phyloP scores from a whole-genome alignment of 345 rosid species.

The Gossypium ekmanianum region DNA sequence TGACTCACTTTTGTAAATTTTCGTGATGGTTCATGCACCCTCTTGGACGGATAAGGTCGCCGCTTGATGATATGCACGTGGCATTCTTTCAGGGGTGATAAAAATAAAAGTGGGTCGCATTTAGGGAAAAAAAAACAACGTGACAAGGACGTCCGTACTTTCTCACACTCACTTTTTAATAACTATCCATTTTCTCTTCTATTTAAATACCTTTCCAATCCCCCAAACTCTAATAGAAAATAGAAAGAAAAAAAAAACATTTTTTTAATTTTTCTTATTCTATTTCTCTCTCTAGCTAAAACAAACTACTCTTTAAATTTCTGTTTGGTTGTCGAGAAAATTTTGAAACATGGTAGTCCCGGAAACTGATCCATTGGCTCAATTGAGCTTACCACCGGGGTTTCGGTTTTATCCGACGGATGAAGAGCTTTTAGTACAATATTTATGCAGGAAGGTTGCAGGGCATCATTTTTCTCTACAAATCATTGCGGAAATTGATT shows the following conservation, averaged over 20 bases:
- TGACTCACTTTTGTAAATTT: slow-evolving; percentile 25
- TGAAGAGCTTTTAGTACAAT: slow-evolving; percentile 89
- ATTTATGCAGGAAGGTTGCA: slow-evolving; percentile 75
- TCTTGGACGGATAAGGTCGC: slow-evolving; percentile 32
- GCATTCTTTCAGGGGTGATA: slow-evolving; percentile 19
- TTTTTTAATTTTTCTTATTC: neutral
- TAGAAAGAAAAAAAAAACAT: neutral
- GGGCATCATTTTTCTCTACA: slow-evolving; percentile 34
- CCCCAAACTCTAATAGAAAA: neutral
- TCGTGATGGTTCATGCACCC: slow-evolving; percentile 46
- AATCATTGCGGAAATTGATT: slow-evolving; percentile 22
- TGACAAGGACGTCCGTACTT: slow-evolving; percentile 73
- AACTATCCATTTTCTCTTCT: neutral
- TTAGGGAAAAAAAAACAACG: neutral
- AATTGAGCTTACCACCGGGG: slow-evolving; percentile 92
- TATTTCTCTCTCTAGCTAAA: neutral
- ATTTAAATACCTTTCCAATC: slow-evolving; percentile 23
- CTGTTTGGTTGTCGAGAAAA: neutral
- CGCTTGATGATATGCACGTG: slow-evolving; percentile 37
- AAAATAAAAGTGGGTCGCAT: slow-evolving; percentile 26
- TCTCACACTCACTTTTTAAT: slow-evolving; percentile 21
- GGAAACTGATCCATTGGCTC: slow-evolving; percentile 66
- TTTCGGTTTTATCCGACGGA: slow-evolving; percentile 94
- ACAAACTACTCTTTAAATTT: neutral
- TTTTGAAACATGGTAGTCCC: slow-evolving; percentile 55